A percentile compares a stretch with the other conserved stretches of the same genome.
These are phyloP conservation scores for Oryza rufipogon DNA, from an alignment of 176 grass and related monocot species.

Conservation along the genomic window DNA sequence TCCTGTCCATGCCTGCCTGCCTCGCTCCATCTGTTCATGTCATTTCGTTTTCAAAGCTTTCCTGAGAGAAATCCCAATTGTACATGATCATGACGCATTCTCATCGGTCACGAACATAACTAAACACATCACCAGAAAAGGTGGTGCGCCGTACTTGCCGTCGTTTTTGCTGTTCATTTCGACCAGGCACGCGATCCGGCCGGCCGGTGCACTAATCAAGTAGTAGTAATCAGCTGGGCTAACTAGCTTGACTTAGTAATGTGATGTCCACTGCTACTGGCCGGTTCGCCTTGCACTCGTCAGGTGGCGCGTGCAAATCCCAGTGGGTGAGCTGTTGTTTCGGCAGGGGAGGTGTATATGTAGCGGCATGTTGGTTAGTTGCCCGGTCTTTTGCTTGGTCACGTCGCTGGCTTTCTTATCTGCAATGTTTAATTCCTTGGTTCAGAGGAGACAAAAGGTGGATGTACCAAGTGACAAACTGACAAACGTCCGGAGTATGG, in stretches of 20 bases:
- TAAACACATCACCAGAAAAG: constrained; percentile 4
- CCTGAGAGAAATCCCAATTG: background rate
- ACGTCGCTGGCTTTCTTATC: constrained; percentile 3
- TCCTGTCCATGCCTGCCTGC: background rate
- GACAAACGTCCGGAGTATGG: background rate
- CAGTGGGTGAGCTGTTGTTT: constrained; percentile 50
- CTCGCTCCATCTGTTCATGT: background rate
- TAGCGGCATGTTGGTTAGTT: constrained; percentile 19
- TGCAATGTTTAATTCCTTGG: constrained; percentile 20
- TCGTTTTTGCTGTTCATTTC: constrained; percentile 26
- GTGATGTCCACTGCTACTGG: background rate
- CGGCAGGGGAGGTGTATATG: constrained; percentile 8
- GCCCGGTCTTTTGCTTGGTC: constrained; percentile 13
- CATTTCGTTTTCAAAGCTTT: constrained; percentile 5
- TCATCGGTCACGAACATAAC: background rate
- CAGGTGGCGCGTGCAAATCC: constrained; percentile 36
- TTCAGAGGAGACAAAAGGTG: constrained; percentile 38
- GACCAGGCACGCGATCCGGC: background rate
- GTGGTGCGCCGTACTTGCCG: constrained; percentile 9
- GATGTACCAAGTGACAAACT: constrained; percentile 40
- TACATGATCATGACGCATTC: background rate
- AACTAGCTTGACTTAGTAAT: background rate
- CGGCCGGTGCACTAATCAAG: background rate
- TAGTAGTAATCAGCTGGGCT: background rate
- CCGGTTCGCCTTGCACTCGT: background rate